These are phyloP conservation scores for Mollisia scopiformis DNA, from an alignment of 2,329 filamentous ascomycete genomes.

Conservation along the genomic window DNA sequence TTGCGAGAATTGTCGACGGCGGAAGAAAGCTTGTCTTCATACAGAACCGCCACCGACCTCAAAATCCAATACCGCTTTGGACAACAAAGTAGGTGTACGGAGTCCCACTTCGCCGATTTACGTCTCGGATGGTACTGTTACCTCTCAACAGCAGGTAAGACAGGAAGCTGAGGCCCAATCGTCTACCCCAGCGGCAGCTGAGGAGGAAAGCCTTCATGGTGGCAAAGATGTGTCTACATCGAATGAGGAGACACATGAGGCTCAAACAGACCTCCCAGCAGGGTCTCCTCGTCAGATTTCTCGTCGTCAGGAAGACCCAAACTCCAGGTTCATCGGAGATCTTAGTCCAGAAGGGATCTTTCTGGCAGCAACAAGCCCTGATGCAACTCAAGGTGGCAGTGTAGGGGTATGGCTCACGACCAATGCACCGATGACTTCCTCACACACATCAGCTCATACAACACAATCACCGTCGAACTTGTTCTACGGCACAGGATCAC, in stretches of 20 bases:
- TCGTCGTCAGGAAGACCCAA: neutral
- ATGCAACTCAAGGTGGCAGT: slow-evolving; percentile 47
- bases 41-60: neutral
- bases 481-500: slow-evolving; percentile 22
- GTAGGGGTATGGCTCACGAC: slow-evolving; percentile 57
- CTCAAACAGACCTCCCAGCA: neutral
- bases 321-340: slow-evolving; percentile 57
- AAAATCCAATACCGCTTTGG: neutral
- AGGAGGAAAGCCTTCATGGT: neutral
- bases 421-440: slow-evolving; percentile 16
- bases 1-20: slow-evolving; percentile 42
- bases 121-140: neutral
- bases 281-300: neutral
- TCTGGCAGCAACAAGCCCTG: slow-evolving; percentile 53
- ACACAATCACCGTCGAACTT: slow-evolving; percentile 18
- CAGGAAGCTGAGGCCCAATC: no score
- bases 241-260: neutral
- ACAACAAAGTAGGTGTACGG: neutral
- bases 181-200: no score
- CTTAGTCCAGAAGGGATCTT: slow-evolving; percentile 64
- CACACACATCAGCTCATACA: slow-evolving; percentile 22
- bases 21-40: neutral
- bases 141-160: neutral
- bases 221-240: neutral
- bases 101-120: neutral